A percentile compares a stretch with the other conserved stretches of the same genome.
These are phyloP conservation scores for Fusarium pseudonygamai DNA, from an alignment of 2,329 filamentous ascomycete genomes.

Conservation along the genomic window DNA sequence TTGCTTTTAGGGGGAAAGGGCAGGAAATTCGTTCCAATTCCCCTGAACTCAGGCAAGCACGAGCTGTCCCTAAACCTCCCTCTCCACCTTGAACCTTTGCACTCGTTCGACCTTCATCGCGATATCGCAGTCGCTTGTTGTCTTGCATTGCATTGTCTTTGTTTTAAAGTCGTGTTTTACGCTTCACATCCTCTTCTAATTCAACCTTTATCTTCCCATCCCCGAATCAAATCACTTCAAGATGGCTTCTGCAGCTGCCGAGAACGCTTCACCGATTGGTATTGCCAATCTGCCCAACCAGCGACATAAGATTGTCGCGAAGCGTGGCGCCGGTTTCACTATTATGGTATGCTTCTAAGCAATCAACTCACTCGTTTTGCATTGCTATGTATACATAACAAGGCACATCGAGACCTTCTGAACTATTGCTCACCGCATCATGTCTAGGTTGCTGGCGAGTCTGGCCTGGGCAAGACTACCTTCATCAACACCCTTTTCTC, in stretches of 20 bases:
- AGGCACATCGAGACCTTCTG: background rate
- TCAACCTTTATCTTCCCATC: slow-evolving; percentile 14
- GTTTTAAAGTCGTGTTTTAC: slow-evolving; percentile 29
- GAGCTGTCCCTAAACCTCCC: slow-evolving; percentile 41
- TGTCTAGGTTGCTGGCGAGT: slow-evolving; percentile 92
- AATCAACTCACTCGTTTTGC: background rate
- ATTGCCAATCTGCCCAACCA: slow-evolving; percentile 80
- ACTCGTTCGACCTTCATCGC: slow-evolving; percentile 43
- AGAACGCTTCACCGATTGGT: slow-evolving; percentile 75
- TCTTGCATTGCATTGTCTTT: slow-evolving; percentile 30
- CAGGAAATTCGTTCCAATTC: slow-evolving; percentile 47
- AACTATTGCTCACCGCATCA: slow-evolving; percentile 21
- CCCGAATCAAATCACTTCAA: slow-evolving; percentile 29
- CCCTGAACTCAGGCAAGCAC: slow-evolving; percentile 48
- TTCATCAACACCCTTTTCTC: slow-evolving; percentile 99
- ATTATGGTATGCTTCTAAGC: slow-evolving; percentile 80
- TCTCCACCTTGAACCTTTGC: slow-evolving; percentile 41
- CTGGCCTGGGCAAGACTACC: slow-evolving; percentile 97
- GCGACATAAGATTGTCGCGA: slow-evolving; percentile 78
- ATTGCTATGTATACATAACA: background rate
- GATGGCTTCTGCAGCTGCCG: slow-evolving; percentile 67
- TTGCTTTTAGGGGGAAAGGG: slow-evolving; percentile 42
- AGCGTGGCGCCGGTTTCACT: slow-evolving; percentile 96
- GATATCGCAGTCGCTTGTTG: slow-evolving; percentile 38
- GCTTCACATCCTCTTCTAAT: slow-evolving; percentile 5